Evolutionary conservation across 2,329 filamentous ascomycete species (phyloP), one percentile per base, ranked within the genome.

Genomic region (Curvularia verruculosa): DNA sequence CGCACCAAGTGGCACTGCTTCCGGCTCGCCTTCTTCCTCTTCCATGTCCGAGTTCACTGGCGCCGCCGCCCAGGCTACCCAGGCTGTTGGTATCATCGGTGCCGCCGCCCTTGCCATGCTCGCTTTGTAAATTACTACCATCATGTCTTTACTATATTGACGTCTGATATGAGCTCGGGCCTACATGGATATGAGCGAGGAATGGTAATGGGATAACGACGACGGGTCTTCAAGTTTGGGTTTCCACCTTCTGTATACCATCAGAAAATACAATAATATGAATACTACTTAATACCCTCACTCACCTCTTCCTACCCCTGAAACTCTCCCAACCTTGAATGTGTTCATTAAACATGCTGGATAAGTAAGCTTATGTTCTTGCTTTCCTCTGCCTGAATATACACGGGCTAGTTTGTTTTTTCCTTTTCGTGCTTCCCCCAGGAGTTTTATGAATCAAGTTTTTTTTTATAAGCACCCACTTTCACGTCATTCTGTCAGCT

Each of bases 51-150:
- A 71, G 58, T 77, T 75, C 67, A 70, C 74, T 29, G 73, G 73
- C 61, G 74, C 61, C 54, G 75, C 73, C 49, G 59, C 72, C 18
- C 69, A 67, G 49, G 64, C 68, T 19, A 75, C 71, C 43, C 68
- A 73, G 54, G 74, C 71, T 47, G 71, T 63, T 29, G 74, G 71
- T 54, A 53, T 75, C 31, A 49, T 75, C 41, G 74, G 71, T 59
- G 73, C 71, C 54, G 74, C 72, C 47, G 72, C 71, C 28, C 50
- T 75, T 53, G 74, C 73, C 53, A 59, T 75, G 60, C 57, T 75
- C 40, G 73, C 69, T 54, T 70, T 76, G 71, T 76, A 75, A 61
- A 68, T 57, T 50, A 50, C 12, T 34, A 46, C 44, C 15, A 29
- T 7, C 28, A 34, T 23, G 34, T 39, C 19, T 36, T 48, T 12